Evolutionary conservation across 1,284 basidiomycete genomes (phyloP).

Genomic region (Ustilago vetiveriae): DNA sequence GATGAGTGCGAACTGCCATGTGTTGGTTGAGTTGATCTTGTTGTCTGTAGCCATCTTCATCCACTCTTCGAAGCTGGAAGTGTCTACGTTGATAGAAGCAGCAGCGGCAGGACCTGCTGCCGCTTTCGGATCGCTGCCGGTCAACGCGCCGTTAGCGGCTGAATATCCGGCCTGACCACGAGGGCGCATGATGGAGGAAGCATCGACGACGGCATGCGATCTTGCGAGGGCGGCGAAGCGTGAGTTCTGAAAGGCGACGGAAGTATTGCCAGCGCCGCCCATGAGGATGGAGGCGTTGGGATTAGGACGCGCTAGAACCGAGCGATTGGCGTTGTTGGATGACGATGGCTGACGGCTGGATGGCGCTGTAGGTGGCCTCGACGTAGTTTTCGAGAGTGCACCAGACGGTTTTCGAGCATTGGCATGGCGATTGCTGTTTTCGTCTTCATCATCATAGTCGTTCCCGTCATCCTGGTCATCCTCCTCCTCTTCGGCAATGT

Average conservation of each 20-base stretch:
- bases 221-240: constrained; percentile 44
- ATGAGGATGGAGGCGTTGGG: constrained; percentile 45
- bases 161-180: constrained; percentile 25
- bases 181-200: constrained; percentile 46
- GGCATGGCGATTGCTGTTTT: constrained; percentile 10
- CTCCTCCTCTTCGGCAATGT: constrained; percentile 34
- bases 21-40: constrained; percentile 98
- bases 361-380: constrained; percentile 21
- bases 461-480: constrained; percentile 20
- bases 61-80: constrained; percentile 81
- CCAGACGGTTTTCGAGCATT: constrained; percentile 24
- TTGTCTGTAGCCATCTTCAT: constrained; percentile 99
- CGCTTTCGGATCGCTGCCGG: constrained; percentile 9
- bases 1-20: constrained; percentile 97
- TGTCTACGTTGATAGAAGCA: constrained; percentile 58
- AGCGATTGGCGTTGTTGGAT: constrained; percentile 40
- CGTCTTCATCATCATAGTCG: constrained; percentile 30
- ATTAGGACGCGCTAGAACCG: constrained; percentile 36
- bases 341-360: constrained; percentile 34
- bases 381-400: constrained; percentile 12
- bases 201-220: constrained; percentile 42
- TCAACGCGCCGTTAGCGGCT: constrained; percentile 7
- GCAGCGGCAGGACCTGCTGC: constrained; percentile 23
- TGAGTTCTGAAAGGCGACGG: constrained; percentile 40
- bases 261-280: constrained; percentile 27